Conservation (phyloP, 148 eudicot genomes). For the Heliosperma pusillum region DNA sequence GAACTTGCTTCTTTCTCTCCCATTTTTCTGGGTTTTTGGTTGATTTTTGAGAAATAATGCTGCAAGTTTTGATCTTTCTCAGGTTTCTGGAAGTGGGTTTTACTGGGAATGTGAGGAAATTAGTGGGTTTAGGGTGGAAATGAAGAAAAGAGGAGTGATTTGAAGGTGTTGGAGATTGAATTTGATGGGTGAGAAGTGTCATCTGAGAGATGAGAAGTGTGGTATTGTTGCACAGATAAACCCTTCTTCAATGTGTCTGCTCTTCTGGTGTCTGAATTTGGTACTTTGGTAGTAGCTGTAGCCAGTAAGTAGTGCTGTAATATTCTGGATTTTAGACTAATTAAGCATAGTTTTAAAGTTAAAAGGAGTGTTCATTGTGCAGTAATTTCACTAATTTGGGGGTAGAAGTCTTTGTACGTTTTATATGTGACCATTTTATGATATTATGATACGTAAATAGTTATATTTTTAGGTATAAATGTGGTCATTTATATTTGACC, state of each 20-base stretch:
- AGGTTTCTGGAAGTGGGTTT: constrained; percentile 16
- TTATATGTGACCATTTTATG: no score
- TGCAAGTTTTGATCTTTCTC: constrained; percentile 5
- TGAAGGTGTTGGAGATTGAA: constrained; percentile 19
- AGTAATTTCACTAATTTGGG: no score
- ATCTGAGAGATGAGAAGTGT: constrained; percentile 2
- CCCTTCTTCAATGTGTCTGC: neutral
- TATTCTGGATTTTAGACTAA: no score
- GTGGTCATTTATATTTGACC: no score
- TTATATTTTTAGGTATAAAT: no score
- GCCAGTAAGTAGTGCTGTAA: neutral
- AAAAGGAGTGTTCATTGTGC: no score
- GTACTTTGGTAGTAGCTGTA: neutral
- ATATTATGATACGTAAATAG: no score
- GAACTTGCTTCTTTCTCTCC: constrained; percentile 52
- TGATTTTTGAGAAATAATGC: constrained; percentile 26
- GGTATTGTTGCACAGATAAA: neutral
- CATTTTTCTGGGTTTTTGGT: constrained; percentile 39
- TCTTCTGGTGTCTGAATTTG: neutral
- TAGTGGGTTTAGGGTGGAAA: constrained; percentile 9
- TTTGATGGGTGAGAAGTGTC: constrained; percentile 23
- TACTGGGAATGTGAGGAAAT: constrained; percentile 14
- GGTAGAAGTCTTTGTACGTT: no score
- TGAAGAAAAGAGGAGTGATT: constrained; percentile 7
- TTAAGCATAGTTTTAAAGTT: no score